Base-by-base conservation (phyloP, 2,329 filamentous ascomycete genomes). In the Emmonsia crescens region DNA sequence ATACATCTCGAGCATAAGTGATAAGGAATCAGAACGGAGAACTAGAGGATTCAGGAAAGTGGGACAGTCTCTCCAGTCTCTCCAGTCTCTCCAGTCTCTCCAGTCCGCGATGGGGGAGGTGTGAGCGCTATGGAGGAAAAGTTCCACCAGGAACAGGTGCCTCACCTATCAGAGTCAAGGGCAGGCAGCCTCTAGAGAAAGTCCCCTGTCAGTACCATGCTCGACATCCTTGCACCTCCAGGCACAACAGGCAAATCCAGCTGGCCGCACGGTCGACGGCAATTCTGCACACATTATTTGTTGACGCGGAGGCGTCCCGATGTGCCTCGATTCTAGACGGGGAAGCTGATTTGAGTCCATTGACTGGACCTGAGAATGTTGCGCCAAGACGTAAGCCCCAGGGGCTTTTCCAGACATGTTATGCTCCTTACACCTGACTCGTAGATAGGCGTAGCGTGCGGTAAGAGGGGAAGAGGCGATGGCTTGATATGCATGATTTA, bases 211-310 rank as follows among this genome's bases (percentile, higher is more conserved):
- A 24, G 33, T 21, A 12, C 21, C 55, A 44, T 57, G 55, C 55
- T 10, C 19, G 55, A 44, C 55, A 57, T 44, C 36, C 55, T 44
- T 57, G 55, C 31, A 5, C 55, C 14, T 5, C 55, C 55, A 44
- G 55, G 55, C 55, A 57, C 55, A 44, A 12, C 55, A 44, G 38
- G 38, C n/a, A 44, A 44, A 57, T 57, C 38, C 55, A 57, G 55
- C 21, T 44, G 38, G 36, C 55, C 55, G 55, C 55, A 57, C 55
- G 55, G 55, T 57, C 36, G 19, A 8, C 24, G 36, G 21, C 6
- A 14, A 14, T 42, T 44, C 55, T 57, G 38, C 55, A 57, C 38
- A 31, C 38, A 10, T 57, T 29, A 57, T 57, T 57, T 57, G 55
- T 57, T n/a, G 36, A 29, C 33, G 12, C 10, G n/a, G 29, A 8